A percentile compares a stretch with the other conserved stretches of the same genome.
phyloP scores from a whole-genome alignment of 345 rosid genomes.

The Eucalyptus tenuipes region DNA sequence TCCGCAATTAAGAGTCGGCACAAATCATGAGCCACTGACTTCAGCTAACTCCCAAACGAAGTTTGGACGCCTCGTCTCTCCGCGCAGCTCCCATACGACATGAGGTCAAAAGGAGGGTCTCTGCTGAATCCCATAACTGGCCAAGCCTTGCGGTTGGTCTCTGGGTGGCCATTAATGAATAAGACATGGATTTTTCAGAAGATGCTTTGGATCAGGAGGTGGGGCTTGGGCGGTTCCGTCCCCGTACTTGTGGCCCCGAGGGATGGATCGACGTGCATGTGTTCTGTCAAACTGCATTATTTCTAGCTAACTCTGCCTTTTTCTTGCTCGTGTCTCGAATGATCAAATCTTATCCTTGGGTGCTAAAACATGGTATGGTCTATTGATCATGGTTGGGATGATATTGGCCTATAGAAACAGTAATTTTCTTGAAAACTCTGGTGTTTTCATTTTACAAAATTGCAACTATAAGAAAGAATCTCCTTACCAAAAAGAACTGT shows the following conservation, averaged over 20 bases:
- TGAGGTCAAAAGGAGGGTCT: background rate
- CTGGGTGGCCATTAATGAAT: background rate
- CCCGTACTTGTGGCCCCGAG: background rate
- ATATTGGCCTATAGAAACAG: background rate
- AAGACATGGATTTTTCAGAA: background rate
- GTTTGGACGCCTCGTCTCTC: background rate
- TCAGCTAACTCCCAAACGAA: background rate
- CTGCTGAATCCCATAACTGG: background rate
- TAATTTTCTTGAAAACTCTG: background rate
- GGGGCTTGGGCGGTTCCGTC: background rate
- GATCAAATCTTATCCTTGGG: background rate
- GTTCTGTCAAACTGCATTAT: background rate
- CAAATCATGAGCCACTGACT: background rate
- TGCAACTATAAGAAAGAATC: background rate
- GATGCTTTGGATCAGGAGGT: background rate
- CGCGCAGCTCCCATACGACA: background rate
- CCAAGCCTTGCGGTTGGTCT: background rate
- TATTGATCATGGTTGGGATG: background rate
- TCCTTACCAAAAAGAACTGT: background rate
- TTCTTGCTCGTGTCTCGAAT: background rate
- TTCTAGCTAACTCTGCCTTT: background rate
- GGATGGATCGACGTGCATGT: background rate
- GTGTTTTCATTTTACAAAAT: background rate
- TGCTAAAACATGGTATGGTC: background rate
- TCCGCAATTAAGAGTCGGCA: slow-evolving; percentile 5